These are phyloP conservation scores for Entomophthora muscae DNA, from an alignment of 371 early-diverging fungal species.

Conservation along the genomic window DNA sequence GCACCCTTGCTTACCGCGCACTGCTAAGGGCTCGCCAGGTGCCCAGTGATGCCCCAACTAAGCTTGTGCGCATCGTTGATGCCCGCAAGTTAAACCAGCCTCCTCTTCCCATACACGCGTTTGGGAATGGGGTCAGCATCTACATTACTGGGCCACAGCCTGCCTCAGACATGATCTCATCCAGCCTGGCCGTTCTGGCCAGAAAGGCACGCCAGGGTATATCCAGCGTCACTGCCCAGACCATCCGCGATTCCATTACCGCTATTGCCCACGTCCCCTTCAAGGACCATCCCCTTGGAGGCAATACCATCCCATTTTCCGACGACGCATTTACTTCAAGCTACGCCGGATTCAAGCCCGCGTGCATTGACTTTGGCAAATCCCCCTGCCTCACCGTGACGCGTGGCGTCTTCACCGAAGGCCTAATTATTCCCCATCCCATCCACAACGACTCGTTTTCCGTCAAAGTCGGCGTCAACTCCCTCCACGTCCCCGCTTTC, in stretches of 20 bases:
- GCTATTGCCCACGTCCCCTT: background rate
- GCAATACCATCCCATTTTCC: background rate
- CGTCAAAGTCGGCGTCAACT: background rate
- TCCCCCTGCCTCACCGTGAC: background rate
- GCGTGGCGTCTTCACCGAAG: background rate
- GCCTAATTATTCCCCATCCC: background rate
- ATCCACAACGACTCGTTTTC: background rate
- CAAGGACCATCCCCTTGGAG: background rate
- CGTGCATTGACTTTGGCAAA: background rate
- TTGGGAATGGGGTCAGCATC: background rate
- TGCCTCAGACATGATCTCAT: background rate
- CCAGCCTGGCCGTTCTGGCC: background rate
- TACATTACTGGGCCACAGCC: background rate
- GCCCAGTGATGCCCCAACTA: background rate
- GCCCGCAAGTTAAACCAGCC: background rate
- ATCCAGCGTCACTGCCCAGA: background rate
- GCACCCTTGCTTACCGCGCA: background rate
- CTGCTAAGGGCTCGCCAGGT: background rate
- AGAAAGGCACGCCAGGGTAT: background rate
- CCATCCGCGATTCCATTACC: background rate
- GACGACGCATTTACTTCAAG: background rate
- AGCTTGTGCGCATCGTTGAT: background rate
- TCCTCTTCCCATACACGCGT: background rate
- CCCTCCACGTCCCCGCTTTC: background rate
- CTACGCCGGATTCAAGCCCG: background rate